Base-by-base conservation (phyloP, 164 flowering plant genomes). In the Protea cynaroides region DNA sequence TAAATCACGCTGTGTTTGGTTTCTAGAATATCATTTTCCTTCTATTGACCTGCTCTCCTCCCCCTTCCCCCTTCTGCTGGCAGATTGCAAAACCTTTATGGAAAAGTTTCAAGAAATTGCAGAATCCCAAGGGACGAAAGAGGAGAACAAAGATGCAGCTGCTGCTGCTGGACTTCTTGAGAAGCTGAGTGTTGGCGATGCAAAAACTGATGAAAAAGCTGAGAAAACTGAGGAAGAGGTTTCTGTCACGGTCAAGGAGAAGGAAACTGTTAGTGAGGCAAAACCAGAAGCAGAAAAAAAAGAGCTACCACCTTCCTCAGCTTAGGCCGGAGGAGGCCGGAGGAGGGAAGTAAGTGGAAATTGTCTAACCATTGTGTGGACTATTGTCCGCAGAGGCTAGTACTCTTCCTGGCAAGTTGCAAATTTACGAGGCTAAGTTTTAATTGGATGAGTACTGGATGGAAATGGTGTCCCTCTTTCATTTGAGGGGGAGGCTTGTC, bases 41-140 rank as follows among this genome's bases (percentile, higher is more conserved):
- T 29, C 34, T 29, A 29, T 29, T 29, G 34, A 29, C 34, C 5
- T 29, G 34, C 34, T 29, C 4, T 29, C 34, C 34, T 5, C 34
- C 34, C 34, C 34, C 34, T 29, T 29, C 34, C 34, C 5, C 34
- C n/a, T 68, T 46, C 34, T 51, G 22, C 53, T 29, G 57, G 57
- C 65, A 79, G 82, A 79, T 47, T 76, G 79, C 70, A 76, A 66
- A 56, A 51, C 71, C 56, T 79, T 79, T 74, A 79, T 71, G 76
- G 72, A 69, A 61, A 71, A 12, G 74, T 50, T 79, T 50, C 68
- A 76, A 67, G 82, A 76, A 37, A 68, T 74, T 40, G 76, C 73
- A 49, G 72, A 75, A 56, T 67, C 74, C 18, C 77, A 66, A 40
- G 70, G 52, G 19, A 64, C 61, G 37, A 70, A 62, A 59, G 72